These are phyloP conservation scores for Lonicera japonica DNA, from an alignment of 129 eudicot genomes.

Conservation along the genomic window DNA sequence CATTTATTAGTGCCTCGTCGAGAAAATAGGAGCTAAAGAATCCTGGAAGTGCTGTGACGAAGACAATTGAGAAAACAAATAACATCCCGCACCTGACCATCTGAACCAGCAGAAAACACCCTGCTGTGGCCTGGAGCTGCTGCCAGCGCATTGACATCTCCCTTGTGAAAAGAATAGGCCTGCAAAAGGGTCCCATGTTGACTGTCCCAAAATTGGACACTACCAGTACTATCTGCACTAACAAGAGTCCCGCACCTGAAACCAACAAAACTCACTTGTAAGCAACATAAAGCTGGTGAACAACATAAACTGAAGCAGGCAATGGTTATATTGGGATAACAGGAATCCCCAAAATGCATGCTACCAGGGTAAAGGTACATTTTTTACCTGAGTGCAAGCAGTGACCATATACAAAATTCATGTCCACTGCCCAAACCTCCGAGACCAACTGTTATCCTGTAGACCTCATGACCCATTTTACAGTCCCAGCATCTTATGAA, in stretches of 20 bases:
- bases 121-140: slow-evolving; percentile 64
- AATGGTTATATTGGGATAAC: too few relatives aligned
- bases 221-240: slow-evolving; percentile 92
- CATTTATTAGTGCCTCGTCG: too few relatives aligned
- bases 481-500: slow-evolving; percentile 90
- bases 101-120: slow-evolving; percentile 92
- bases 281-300: background rate
- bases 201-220: slow-evolving; percentile 90
- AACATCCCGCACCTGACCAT: slow-evolving; percentile 63
- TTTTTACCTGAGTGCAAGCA: slow-evolving; percentile 72
- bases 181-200: slow-evolving; percentile 80
- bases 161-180: slow-evolving; percentile 72
- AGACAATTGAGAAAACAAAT: too few relatives aligned
- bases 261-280: background rate
- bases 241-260: slow-evolving; percentile 87
- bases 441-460: slow-evolving; percentile 84
- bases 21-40: too few relatives aligned
- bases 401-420: slow-evolving; percentile 86
- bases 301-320: too few relatives aligned
- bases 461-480: slow-evolving; percentile 55
- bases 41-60: too few relatives aligned
- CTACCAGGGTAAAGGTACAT: background rate
- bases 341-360: background rate
- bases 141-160: slow-evolving; percentile 82
- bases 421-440: slow-evolving; percentile 76